A percentile compares a stretch with the other conserved stretches of the same genome.
These are phyloP conservation scores for Trypanosomatidae sp. DNA, from an alignment of 208 protist genomes.

Conservation along the genomic window DNA sequence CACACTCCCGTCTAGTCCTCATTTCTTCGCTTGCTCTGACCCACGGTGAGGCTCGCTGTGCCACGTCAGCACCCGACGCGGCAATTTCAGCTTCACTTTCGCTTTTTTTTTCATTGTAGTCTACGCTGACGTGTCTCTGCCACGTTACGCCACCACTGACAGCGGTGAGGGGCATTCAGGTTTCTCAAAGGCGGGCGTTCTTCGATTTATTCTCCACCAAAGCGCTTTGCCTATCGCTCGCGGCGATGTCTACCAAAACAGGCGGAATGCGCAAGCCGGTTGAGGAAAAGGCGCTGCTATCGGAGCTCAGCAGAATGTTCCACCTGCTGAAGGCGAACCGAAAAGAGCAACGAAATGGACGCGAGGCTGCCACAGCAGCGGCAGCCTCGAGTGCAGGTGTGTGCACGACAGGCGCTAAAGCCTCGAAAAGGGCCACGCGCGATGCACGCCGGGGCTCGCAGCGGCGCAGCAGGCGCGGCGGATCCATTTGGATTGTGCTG, in stretches of 20 bases:
- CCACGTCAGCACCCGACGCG: no score
- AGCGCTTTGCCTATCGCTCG: not conserved
- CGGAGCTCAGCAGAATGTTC: conserved; percentile 63
- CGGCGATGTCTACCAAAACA: conserved; percentile 11
- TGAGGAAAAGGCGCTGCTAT: conserved; percentile 63
- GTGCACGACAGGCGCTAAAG: conserved; percentile 1
- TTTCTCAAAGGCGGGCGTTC: not conserved
- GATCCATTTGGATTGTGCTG: conserved; percentile 77
- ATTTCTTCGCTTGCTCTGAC: no score
- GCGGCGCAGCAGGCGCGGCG: conserved; percentile 36
- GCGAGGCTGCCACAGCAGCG: not conserved
- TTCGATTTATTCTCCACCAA: not conserved
- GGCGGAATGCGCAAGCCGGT: conserved; percentile 11
- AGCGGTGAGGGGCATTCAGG: no score
- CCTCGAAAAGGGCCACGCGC: conserved; percentile 7
- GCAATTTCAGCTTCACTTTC: no score
- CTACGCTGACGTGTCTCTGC: no score
- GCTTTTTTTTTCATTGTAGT: no score
- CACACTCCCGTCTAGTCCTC: no score
- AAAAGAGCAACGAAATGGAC: conserved; percentile 40
- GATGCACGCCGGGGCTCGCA: conserved; percentile 24
- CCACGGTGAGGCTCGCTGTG: no score
- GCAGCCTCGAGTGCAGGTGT: not conserved
- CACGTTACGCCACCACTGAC: no score
- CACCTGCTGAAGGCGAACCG: conserved; percentile 62